Conservation (phyloP, 2,329 filamentous ascomycete species). For the Diaporthe sp. region DNA sequence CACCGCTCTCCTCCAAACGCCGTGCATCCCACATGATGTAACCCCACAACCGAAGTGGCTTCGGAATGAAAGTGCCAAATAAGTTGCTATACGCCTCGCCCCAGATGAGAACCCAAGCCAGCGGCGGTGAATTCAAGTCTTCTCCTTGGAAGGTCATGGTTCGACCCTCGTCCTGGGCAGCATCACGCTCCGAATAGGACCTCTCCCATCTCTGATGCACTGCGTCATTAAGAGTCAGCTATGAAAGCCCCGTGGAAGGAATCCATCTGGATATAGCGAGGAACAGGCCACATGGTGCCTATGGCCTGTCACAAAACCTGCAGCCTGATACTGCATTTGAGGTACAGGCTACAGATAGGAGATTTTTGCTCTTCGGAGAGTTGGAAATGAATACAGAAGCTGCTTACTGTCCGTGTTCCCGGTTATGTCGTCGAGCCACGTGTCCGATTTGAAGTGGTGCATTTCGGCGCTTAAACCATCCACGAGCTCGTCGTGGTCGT, state of each 20-base stretch:
- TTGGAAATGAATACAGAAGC: too few species aligned
- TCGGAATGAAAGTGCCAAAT: slow-evolving; percentile 41
- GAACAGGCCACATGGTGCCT: too few species aligned
- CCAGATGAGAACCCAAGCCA: slow-evolving; percentile 45
- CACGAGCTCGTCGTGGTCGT: neutral
- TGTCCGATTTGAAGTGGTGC: neutral
- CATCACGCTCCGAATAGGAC: slow-evolving; percentile 7
- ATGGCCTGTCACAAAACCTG: too few species aligned
- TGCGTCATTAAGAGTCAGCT: too few species aligned
- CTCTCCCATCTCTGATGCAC: slow-evolving; percentile 18
- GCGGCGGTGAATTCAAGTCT: slow-evolving; percentile 39
- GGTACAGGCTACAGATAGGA: too few species aligned
- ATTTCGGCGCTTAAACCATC: neutral
- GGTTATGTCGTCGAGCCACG: slow-evolving; percentile 9
- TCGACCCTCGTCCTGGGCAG: slow-evolving; percentile 8
- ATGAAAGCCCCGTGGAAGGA: too few species aligned
- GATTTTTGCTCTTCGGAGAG: too few species aligned
- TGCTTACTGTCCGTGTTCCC: slow-evolving; percentile 6
- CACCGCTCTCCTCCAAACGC: slow-evolving; percentile 19
- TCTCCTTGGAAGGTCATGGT: slow-evolving; percentile 41
- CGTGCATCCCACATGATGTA: slow-evolving; percentile 46
- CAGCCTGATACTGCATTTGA: too few species aligned
- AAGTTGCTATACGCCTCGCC: slow-evolving; percentile 43
- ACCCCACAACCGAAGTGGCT: slow-evolving; percentile 38
- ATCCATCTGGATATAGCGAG: too few species aligned